Evolutionary conservation across 768 basidiomycete species (phyloP), one percentile per base, ranked within the genome.

Genomic region (Nidula microcarpa): DNA sequence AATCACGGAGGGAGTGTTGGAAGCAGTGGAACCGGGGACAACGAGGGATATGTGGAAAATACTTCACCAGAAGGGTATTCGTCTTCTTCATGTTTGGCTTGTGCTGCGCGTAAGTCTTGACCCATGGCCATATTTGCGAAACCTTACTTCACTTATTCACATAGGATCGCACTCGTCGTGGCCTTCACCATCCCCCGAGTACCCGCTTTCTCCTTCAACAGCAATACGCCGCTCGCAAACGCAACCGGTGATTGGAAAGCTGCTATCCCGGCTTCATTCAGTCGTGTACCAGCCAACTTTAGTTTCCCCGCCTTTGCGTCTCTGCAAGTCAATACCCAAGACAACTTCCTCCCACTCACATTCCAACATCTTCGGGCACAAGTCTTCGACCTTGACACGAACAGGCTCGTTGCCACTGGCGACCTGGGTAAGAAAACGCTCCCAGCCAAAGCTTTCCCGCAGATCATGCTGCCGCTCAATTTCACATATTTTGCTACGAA

Each of bases 131-230:
- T 53, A 4, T 34, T 33, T 52, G 30, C 32, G 50, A 45, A 51
- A 17, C 30, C 59, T 57, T 9, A 57, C 16, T 47, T 50, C 51
- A 14, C 33, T 49, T 47, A 56, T 49, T 37, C 33, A 41, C 17
- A 51, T 51, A 87, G 93, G 6, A 67, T 86, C 46, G 90, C 78
- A 11, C 62, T 95, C 55, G 68, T 87, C 6, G 75, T 96, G 14
- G 92, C 78, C 33, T 83, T 98, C 66, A 84, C 84, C 14, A 79
- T 97, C 50, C 94, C 94, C 6, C 84, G 94, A 49, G 90, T 91
- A 4, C 94, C 94, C 0, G 64, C 65, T 34, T 85, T 94, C 60
- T 68, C 77, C 3, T 84, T 94, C 64, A 83, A 85, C 60, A 69
- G 69, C 13, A 57, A 66, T 8, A 66, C 69, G 5, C 91, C 92